Conservation (phyloP, 345 rosid genomes). For the Dipteronia dyeriana region DNA sequence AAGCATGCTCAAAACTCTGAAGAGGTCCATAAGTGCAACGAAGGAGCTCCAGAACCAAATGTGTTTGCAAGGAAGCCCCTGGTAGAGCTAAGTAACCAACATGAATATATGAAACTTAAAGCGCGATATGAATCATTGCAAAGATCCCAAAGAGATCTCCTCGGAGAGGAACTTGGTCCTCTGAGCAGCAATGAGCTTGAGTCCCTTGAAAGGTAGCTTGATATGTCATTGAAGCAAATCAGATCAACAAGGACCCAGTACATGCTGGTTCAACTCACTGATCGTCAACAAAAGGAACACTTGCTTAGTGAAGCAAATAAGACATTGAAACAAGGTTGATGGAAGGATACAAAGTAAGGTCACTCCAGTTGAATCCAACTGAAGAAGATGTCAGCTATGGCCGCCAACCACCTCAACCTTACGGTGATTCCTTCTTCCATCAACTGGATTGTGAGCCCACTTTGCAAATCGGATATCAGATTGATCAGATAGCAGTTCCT, state of each 20-base stretch:
- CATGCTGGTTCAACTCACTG: constrained; percentile 94
- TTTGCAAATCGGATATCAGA: constrained; percentile 81
- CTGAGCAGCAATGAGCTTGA: constrained; percentile 85
- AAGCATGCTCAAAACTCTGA: no score
- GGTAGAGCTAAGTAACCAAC: constrained; percentile 91
- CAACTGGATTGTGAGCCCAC: constrained; percentile 88
- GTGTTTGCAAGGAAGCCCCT: no score
- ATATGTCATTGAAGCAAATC: constrained; percentile 86
- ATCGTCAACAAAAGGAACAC: constrained; percentile 86
- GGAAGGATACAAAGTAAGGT: constrained; percentile 80
- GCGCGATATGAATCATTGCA: constrained; percentile 83
- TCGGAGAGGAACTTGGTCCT: constrained; percentile 94
- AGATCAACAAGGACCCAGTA: constrained; percentile 81
- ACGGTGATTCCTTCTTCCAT: constrained; percentile 70
- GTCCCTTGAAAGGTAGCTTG: constrained; percentile 93
- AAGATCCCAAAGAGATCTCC: constrained; percentile 83
- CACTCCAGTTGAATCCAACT: constrained; percentile 64
- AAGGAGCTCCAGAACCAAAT: no score
- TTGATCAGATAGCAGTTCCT: constrained; percentile 46
- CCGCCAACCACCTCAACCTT: constrained; percentile 51
- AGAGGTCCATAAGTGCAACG: no score
- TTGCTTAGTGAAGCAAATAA: constrained; percentile 74
- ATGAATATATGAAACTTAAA: constrained; percentile 92
- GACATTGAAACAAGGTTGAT: constrained; percentile 77
- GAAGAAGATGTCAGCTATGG: constrained; percentile 69